These are phyloP conservation scores for Eutypa lata DNA, from an alignment of 2,329 filamentous ascomycete genomes.

Conservation along the genomic window DNA sequence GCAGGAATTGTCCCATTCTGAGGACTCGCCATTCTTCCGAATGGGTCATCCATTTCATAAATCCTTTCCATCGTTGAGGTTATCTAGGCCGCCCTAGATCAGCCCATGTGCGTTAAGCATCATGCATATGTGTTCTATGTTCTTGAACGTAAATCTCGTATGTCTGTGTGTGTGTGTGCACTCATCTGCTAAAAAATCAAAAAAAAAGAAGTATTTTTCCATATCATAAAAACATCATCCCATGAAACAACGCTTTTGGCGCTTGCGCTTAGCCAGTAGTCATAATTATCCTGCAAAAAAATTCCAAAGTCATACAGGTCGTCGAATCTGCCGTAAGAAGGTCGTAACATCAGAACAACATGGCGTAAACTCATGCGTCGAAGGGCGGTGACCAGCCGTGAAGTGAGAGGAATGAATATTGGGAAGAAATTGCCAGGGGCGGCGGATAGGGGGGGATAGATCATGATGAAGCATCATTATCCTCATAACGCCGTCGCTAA, in stretches of 20 bases:
- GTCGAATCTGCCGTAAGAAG: constrained; percentile 29
- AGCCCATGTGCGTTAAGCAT: background rate
- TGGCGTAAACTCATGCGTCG: constrained; percentile 25
- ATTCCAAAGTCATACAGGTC: constrained; percentile 32
- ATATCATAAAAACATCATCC: constrained; percentile 27
- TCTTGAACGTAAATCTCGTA: constrained; percentile 14
- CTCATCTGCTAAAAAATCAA: constrained; percentile 10
- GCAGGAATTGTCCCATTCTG: too few species aligned
- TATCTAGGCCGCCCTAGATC: too few species aligned
- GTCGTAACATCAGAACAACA: constrained; percentile 30
- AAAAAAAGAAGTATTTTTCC: constrained; percentile 10
- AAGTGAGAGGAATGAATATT: constrained; percentile 21
- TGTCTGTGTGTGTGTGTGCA: constrained; percentile 7
- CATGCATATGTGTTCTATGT: constrained; percentile 21
- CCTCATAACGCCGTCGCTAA: constrained; percentile 42
- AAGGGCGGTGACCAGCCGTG: constrained; percentile 29
- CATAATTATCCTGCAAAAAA: constrained; percentile 17
- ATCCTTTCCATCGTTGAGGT: too few species aligned
- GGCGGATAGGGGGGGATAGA: constrained; percentile 19
- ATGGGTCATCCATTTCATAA: too few species aligned
- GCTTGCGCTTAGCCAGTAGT: constrained; percentile 22
- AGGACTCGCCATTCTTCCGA: too few species aligned
- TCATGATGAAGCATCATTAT: constrained; percentile 35
- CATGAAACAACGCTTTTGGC: constrained; percentile 26
- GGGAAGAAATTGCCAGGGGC: constrained; percentile 23